Conservation (phyloP, 345 rosid species). For the Bruguiera sexangula region DNA sequence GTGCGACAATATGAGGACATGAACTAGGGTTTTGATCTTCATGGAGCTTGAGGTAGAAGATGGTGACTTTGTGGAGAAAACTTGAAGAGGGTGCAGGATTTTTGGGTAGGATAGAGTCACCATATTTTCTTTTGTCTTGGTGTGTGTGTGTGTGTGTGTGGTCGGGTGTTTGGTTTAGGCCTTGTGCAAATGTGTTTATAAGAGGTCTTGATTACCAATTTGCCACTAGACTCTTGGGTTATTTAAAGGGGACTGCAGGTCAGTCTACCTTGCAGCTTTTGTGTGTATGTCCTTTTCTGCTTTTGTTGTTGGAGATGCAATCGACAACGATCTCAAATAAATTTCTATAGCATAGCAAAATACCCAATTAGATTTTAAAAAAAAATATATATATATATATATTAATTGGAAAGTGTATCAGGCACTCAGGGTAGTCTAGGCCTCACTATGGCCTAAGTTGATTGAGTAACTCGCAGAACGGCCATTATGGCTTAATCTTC, state of each 20-base stretch:
- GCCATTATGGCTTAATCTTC: constrained; percentile 36
- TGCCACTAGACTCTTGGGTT: constrained; percentile 8
- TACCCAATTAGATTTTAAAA: constrained; percentile 22
- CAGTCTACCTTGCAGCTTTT: constrained; percentile 28
- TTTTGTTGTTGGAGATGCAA: constrained; percentile 20
- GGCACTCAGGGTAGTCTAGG: background rate
- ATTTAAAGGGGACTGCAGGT: constrained; percentile 23
- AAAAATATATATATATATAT: too few relatives aligned
- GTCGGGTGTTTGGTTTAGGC: constrained; percentile 4
- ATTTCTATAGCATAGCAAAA: background rate
- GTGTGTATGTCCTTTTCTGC: background rate
- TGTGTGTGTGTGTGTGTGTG: background rate
- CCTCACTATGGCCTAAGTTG: background rate
- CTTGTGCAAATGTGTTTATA: constrained; percentile 1
- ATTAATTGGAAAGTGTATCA: background rate
- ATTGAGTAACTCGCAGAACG: constrained; percentile 40
- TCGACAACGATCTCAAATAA: constrained; percentile 14
- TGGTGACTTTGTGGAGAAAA: constrained; percentile 23
- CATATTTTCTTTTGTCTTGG: background rate
- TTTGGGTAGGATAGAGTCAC: constrained; percentile 1
- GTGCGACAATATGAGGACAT: constrained; percentile 53
- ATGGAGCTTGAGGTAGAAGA: constrained; percentile 43
- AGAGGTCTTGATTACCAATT: constrained; percentile 11
- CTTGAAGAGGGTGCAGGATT: constrained; percentile 15
- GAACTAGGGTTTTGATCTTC: constrained; percentile 62